phyloP scores from a whole-genome alignment of 306 rosid species.

The Acacia acuminata region DNA sequence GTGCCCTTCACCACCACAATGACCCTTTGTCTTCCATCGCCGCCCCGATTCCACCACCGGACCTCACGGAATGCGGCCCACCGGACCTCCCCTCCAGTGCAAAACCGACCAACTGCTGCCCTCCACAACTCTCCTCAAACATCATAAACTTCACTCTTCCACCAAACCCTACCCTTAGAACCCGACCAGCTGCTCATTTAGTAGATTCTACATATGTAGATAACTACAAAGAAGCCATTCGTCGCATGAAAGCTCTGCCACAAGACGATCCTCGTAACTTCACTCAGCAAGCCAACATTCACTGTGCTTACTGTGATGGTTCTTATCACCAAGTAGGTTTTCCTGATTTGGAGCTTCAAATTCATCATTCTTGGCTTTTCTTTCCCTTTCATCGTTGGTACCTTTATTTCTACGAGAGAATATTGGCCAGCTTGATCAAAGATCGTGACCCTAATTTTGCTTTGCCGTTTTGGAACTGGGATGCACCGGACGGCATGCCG shows the following conservation, averaged over 20 bases:
- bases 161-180: slow-evolving; percentile 2
- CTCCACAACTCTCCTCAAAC: slow-evolving; percentile 40
- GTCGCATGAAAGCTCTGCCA: slow-evolving; percentile 68
- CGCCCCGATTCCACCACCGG: slow-evolving; percentile 53
- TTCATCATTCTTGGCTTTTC: slow-evolving; percentile 82
- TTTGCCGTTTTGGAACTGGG: slow-evolving; percentile 83
- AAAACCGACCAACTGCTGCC: slow-evolving; percentile 60
- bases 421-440: slow-evolving; percentile 58
- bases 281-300: slow-evolving; percentile 67
- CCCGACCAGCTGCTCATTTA: slow-evolving; percentile 30
- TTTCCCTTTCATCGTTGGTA: slow-evolving; percentile 83
- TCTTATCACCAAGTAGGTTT: slow-evolving; percentile 65
- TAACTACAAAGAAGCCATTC: slow-evolving; percentile 58
- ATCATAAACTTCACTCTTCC: slow-evolving; percentile 40
- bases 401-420: slow-evolving; percentile 73
- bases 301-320: slow-evolving; percentile 90
- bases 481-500: slow-evolving; percentile 52
- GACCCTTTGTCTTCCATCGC: slow-evolving; percentile 50
- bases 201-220: neutral
- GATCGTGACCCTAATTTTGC: slow-evolving; percentile 58
- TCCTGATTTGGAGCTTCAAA: slow-evolving; percentile 61
- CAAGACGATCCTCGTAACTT: slow-evolving; percentile 72
- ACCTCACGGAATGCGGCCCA: slow-evolving; percentile 21
- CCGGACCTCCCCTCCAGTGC: slow-evolving; percentile 20
- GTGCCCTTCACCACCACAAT: slow-evolving; percentile 37